Percentiles rank a stretch among this genome's conserved stretches.
phyloP scores from a whole-genome alignment of 2,329 filamentous ascomycete genomes.

The Aspergillus pseudotamarii region DNA sequence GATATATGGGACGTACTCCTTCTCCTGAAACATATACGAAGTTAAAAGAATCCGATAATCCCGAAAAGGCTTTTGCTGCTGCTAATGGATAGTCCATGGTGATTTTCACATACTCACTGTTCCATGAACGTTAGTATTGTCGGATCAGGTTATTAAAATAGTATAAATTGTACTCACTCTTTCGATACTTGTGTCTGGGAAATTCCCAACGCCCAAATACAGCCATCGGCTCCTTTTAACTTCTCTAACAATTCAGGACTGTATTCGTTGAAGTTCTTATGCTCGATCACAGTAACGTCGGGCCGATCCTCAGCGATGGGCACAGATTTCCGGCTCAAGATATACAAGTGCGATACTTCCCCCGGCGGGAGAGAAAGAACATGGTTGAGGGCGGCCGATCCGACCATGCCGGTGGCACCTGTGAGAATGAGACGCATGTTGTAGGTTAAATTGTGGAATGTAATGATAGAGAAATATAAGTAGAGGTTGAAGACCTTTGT shows the following conservation, averaged over 20 bases:
- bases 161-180: conserved; percentile 46
- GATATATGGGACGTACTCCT: conserved; percentile 16
- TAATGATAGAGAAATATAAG: neutral
- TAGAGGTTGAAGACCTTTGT: neutral
- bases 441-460: neutral
- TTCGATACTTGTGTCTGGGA: conserved; percentile 62
- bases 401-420: conserved; percentile 69
- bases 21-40: conserved; percentile 72
- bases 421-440: conserved; percentile 61
- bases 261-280: conserved; percentile 68
- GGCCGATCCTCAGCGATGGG: conserved; percentile 58
- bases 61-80: conserved; percentile 63
- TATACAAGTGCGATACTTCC: conserved; percentile 28
- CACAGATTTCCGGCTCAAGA: conserved; percentile 68
- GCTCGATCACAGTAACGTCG: conserved; percentile 65
- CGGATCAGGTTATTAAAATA: too few relatives aligned
- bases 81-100: conserved; percentile 68
- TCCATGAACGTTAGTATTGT: neutral
- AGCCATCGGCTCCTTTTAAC: conserved; percentile 66
- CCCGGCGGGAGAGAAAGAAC: conserved; percentile 60
- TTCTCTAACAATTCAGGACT: conserved; percentile 56
- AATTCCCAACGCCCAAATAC: conserved; percentile 74
- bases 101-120: conserved; percentile 66
- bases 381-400: conserved; percentile 62
- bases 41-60: conserved; percentile 60